Evolutionary conservation across 305 asterid species (phyloP).

Genomic region (Solanum hybrid): DNA sequence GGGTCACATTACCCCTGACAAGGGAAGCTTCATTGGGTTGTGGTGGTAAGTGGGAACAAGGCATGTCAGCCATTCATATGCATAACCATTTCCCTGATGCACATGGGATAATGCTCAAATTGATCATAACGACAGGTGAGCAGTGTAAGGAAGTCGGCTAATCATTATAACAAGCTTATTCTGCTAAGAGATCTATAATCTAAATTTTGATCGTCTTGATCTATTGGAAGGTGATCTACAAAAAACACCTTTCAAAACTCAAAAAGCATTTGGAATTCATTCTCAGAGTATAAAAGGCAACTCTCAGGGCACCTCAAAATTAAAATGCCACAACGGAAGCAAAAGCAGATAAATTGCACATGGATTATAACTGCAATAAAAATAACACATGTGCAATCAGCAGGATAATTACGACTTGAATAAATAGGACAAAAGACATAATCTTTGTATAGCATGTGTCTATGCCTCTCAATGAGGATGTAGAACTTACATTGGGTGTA

Average conservation of each 20-base stretch:
- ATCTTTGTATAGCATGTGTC: not conserved
- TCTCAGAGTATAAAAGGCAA: not conserved
- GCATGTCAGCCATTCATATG: not conserved
- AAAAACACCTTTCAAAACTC: not conserved
- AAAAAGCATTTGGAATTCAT: not conserved
- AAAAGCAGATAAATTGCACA: not conserved
- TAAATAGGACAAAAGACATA: not conserved
- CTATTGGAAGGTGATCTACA: not conserved
- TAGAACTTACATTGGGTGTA: constrained; percentile 54
- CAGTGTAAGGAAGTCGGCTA: not conserved
- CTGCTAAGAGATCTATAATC: not conserved
- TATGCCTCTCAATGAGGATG: not conserved
- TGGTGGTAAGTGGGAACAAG: not conserved
- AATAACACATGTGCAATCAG: not conserved
- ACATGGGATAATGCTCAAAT: not conserved
- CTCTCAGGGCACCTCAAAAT: not conserved
- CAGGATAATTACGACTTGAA: not conserved
- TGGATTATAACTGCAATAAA: not conserved
- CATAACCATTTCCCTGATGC: not conserved
- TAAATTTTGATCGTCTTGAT: not conserved
- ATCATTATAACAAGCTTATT: not conserved
- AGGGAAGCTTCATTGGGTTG: not conserved
- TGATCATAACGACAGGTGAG: not conserved
- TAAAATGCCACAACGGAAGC: not conserved
- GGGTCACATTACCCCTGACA: not conserved